Evolutionary conservation across 2,329 filamentous ascomycete species (phyloP).

Genomic region (Trichophyton mentagrophytes): DNA sequence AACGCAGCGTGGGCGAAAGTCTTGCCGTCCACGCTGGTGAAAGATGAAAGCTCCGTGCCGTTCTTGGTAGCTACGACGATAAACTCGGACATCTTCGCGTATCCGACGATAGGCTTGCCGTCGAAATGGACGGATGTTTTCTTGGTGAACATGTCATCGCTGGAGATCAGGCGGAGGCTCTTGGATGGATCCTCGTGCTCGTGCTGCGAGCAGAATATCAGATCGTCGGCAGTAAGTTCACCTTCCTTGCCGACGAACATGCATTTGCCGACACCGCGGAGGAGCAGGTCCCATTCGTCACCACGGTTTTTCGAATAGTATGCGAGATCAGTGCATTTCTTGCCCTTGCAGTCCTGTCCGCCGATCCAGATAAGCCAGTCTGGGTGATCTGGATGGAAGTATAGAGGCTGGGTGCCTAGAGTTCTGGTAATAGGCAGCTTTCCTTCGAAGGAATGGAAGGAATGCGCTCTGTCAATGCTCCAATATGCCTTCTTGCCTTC

Average conservation of each 20-base stretch:
- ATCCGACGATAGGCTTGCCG: constrained; percentile 59
- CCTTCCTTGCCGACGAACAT: constrained; percentile 65
- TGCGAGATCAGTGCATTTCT: constrained; percentile 53
- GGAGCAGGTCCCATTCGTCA: constrained; percentile 60
- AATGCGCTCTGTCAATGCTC: constrained; percentile 64
- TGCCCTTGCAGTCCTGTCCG: constrained; percentile 48
- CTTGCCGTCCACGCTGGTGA: constrained; percentile 72
- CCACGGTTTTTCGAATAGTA: constrained; percentile 70
- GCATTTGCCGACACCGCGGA: constrained; percentile 65
- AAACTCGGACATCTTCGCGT: constrained; percentile 93
- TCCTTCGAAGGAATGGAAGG: constrained; percentile 60
- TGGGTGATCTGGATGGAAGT: constrained; percentile 72
- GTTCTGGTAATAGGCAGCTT: constrained; percentile 46
- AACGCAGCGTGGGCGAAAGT: constrained; percentile 75
- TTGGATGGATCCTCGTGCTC: constrained; percentile 52
- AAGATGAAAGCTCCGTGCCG: constrained; percentile 54
- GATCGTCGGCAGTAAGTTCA: constrained; percentile 43
- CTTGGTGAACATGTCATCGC: constrained; percentile 62
- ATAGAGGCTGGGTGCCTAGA: constrained; percentile 42
- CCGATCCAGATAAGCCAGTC: constrained; percentile 93
- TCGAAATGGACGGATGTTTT: constrained; percentile 47
- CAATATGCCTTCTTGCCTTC: constrained; percentile 57
- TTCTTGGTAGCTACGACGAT: constrained; percentile 73
- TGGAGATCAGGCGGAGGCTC: constrained; percentile 59
- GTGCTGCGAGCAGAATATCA: constrained; percentile 53